A percentile compares a stretch with the other conserved stretches of the same genome.
These are phyloP conservation scores for Sclerotinia spermophila DNA, from an alignment of 2,329 filamentous ascomycete species.

Conservation along the genomic window DNA sequence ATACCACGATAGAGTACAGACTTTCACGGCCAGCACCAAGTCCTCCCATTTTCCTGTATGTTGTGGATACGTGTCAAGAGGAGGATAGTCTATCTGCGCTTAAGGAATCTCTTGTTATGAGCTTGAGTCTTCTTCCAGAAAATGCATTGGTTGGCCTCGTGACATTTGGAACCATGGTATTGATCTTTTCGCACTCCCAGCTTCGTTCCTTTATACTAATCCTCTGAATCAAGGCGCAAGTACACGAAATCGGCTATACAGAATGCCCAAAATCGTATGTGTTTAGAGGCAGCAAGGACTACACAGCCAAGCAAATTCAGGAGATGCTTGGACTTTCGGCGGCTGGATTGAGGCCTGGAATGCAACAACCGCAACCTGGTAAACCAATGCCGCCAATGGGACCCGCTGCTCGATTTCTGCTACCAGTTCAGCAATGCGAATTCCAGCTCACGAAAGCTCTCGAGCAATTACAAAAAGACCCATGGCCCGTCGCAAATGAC, in stretches of 20 bases:
- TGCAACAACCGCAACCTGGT: conserved; percentile 67
- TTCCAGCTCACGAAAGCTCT: conserved; percentile 96
- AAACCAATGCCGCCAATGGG: conserved; percentile 71
- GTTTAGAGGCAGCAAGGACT: conserved; percentile 96
- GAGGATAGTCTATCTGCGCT: conserved; percentile 78
- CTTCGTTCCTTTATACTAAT: neutral
- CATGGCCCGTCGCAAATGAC: conserved; percentile 95
- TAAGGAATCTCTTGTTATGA: conserved; percentile 84
- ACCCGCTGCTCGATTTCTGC: conserved; percentile 81
- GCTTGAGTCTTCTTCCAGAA: conserved; percentile 74
- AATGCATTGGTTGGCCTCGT: conserved; percentile 79
- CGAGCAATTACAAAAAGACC: conserved; percentile 93
- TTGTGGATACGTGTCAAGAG: conserved; percentile 85
- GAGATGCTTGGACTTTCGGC: conserved; percentile 91
- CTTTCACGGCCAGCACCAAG: conserved; percentile 79
- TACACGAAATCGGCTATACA: conserved; percentile 96
- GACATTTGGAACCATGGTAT: conserved; percentile 89
- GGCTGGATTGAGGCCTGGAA: conserved; percentile 67
- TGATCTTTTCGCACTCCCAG: conserved; percentile 24
- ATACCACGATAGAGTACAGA: conserved; percentile 87
- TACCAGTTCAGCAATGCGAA: conserved; percentile 93
- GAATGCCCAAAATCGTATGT: conserved; percentile 99
- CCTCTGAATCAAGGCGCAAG: conserved; percentile 65
- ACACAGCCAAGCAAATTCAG: conserved; percentile 97
- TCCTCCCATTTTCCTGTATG: conserved; percentile 81